phyloP scores from a whole-genome alignment of 768 basidiomycete species.

The Russula brevipes region DNA sequence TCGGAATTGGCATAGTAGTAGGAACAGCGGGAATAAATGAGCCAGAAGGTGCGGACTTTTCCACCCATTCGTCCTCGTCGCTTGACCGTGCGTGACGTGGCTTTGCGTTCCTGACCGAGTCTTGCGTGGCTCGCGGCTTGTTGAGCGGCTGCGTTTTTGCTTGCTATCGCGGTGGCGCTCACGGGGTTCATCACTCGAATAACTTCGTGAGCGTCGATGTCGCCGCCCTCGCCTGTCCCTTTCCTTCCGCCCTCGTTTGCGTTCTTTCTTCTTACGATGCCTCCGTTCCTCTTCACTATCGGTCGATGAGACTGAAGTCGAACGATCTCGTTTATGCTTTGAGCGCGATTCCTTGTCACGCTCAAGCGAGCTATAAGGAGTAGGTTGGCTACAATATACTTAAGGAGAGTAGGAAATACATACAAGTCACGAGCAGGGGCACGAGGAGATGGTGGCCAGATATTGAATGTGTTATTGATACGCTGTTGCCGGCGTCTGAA shows the following conservation, averaged over 20 bases:
- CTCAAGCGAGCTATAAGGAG: slow-evolving; percentile 46
- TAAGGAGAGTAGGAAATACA: slow-evolving; percentile 28
- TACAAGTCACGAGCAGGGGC: slow-evolving; percentile 55
- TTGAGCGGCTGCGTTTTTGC: slow-evolving; percentile 32
- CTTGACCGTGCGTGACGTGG: slow-evolving; percentile 26
- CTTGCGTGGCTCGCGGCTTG: slow-evolving; percentile 28
- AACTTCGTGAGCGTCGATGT: slow-evolving; percentile 21
- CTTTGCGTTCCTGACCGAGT: slow-evolving; percentile 16
- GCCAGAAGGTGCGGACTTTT: slow-evolving; percentile 41
- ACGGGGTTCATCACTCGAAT: slow-evolving; percentile 31
- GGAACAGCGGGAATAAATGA: slow-evolving; percentile 29
- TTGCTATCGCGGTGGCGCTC: slow-evolving; percentile 26
- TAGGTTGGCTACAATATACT: background rate
- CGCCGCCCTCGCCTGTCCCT: slow-evolving; percentile 41
- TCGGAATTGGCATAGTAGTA: slow-evolving; percentile 22
- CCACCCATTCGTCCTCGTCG: slow-evolving; percentile 63
- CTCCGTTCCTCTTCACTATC: slow-evolving; percentile 55
- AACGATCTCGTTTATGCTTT: slow-evolving; percentile 49
- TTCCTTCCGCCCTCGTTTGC: slow-evolving; percentile 48
- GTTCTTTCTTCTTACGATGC: slow-evolving; percentile 55
- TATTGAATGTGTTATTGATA: slow-evolving; percentile 46
- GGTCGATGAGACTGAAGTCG: slow-evolving; percentile 39
- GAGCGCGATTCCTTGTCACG: slow-evolving; percentile 46
- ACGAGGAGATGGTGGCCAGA: slow-evolving; percentile 86
- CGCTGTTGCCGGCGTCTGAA: slow-evolving; percentile 67